Evolutionary conservation across 768 basidiomycete genomes (phyloP), one percentile per base, ranked within the genome.

Genomic region (Rubroboletus satanas): DNA sequence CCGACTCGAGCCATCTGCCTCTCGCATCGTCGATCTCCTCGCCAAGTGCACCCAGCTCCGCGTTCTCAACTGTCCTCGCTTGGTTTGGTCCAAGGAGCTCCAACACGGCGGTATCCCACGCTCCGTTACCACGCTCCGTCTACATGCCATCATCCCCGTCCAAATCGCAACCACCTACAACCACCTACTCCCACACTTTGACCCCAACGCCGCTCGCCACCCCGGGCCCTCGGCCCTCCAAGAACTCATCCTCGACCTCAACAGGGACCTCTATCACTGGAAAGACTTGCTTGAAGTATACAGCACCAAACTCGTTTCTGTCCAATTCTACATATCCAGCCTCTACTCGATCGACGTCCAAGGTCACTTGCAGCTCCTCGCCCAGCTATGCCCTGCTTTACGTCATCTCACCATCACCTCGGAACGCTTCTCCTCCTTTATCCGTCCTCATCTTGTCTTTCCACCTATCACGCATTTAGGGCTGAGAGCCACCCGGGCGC

Each of bases 391-490:
- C 35, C 66, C 62, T 3, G 17, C 28, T 26, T 43, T 69, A 18
- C 57, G 46, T 31, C 59, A 56, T 36, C 59, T 69, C n/a, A 68
- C 55, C 7, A 45, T 69, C 31, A 56, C 36, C 7, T 51, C 53
- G 3, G 36, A 45, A 1, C 32, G 8, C 3, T 61, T 60, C 17
- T 21, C 50, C 6, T n/a, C 38, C 5, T 47, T 62, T 14, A 12
- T 51, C 10, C n/a, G 41, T 2, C 29, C 44, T 5, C 23, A 23
- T 23, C 46, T 53, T 32, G 6, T 52, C 33, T 57, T 61, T 28
- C 62, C 59, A 8, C 42, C 66, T 6, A 49, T 68, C 28, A 35
- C 41, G 5, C 60, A 62, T 35, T n/a, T 69, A 1, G 64, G 59
- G 8, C 18, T 70, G 8, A 39, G 60, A 38, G 12, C 23, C 17